Percentiles rank a stretch among this genome's conserved stretches.
Conservation (phyloP, 305 asterid genomes). For the Euphrasia arctica region DNA sequence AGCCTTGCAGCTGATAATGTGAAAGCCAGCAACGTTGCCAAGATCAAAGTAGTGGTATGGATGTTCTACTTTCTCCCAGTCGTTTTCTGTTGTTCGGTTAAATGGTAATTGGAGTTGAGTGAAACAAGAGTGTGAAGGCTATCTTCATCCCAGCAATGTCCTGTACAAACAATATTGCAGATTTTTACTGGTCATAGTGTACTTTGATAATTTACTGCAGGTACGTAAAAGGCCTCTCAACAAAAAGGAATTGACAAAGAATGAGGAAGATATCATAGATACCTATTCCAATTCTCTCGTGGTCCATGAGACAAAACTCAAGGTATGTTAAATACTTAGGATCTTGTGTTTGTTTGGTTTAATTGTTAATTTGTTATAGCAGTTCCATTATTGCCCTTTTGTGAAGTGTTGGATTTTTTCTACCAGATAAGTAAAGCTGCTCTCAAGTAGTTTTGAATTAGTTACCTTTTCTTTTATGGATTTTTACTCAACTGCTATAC, state of each 20-base stretch:
- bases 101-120: not conserved
- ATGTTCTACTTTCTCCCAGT: slow-evolving; percentile 21
- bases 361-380: not conserved
- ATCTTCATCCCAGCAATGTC: slow-evolving; percentile 3
- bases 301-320: slow-evolving; percentile 88
- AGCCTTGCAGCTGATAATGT: slow-evolving; percentile 72
- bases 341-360: not conserved
- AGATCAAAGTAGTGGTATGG: slow-evolving; percentile 97
- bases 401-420: slow-evolving; percentile 20
- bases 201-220: slow-evolving; percentile 43
- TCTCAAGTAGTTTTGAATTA: slow-evolving; percentile 8
- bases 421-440: slow-evolving; percentile 9
- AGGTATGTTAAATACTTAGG: slow-evolving; percentile 41
- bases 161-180: slow-evolving; percentile 11
- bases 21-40: slow-evolving; percentile 84
- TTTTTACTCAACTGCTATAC: too few species aligned
- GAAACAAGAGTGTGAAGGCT: not conserved
- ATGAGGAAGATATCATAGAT: slow-evolving; percentile 84
- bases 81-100: slow-evolving; percentile 17
- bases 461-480: not conserved
- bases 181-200: slow-evolving; percentile 18
- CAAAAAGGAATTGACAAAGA: slow-evolving; percentile 86
- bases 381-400: slow-evolving; percentile 18
- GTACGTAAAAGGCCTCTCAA: slow-evolving; percentile 92
- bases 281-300: slow-evolving; percentile 59